A percentile compares a stretch with the other conserved stretches of the same genome.
Conservation (phyloP, 2,329 filamentous ascomycete genomes). For the Aspergillus pseudoviridinutans region DNA sequence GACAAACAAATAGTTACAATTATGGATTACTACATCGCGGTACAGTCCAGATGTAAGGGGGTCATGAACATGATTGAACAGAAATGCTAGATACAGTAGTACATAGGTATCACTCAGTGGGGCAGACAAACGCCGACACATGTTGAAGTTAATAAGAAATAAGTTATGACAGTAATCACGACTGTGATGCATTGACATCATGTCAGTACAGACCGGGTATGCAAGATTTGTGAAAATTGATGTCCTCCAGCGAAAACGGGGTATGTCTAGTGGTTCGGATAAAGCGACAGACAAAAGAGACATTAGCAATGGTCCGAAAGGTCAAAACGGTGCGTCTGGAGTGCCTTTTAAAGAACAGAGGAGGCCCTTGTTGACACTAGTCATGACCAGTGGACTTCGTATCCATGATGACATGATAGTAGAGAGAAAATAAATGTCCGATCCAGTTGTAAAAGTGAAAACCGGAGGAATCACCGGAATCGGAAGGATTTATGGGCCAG, state of each 20-base stretch:
- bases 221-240: background rate
- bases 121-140: background rate
- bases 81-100: background rate
- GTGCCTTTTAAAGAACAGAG: background rate
- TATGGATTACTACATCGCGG: background rate
- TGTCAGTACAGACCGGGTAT: background rate
- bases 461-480: conserved; percentile 23
- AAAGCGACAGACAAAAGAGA: background rate
- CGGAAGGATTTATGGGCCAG: conserved; percentile 42
- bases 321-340: background rate
- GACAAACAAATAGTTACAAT: background rate
- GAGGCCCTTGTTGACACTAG: background rate
- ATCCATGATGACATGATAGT: background rate
- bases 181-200: background rate
- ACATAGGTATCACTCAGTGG: conserved; percentile 1
- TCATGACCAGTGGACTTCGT: background rate
- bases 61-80: background rate
- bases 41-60: background rate
- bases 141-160: background rate
- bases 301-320: background rate
- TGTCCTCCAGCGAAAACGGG: background rate
- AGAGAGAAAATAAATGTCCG: background rate
- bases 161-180: background rate
- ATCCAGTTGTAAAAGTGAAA: background rate
- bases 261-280: background rate